Percentiles rank a stretch among this genome's conserved stretches.
These are phyloP conservation scores for Candida broadrunensis DNA, from an alignment of 805 yeast genomes.

Conservation along the genomic window DNA sequence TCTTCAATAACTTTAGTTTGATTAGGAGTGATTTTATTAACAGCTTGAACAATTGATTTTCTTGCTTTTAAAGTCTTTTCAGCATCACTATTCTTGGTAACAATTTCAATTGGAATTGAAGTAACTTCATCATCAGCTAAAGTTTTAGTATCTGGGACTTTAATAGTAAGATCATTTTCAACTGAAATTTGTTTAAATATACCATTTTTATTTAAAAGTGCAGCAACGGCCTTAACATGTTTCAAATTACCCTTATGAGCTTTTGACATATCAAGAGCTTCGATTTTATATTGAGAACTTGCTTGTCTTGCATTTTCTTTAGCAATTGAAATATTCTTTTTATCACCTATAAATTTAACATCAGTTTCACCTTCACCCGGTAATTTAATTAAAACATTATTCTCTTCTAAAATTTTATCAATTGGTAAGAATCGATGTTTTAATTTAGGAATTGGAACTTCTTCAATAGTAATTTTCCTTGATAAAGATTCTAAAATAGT, in stretches of 20 bases:
- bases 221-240: slow-evolving; percentile 76
- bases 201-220: slow-evolving; percentile 57
- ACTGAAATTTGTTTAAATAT: slow-evolving; percentile 41
- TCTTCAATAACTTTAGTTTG: slow-evolving; percentile 58
- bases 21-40: slow-evolving; percentile 70
- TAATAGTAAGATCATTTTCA: slow-evolving; percentile 33
- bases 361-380: slow-evolving; percentile 47
- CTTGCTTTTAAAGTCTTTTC: slow-evolving; percentile 61
- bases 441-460: slow-evolving; percentile 60
- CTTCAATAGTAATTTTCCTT: slow-evolving; percentile 46
- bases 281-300: slow-evolving; percentile 59
- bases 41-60: slow-evolving; percentile 66
- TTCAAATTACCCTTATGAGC: slow-evolving; percentile 79
- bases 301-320: slow-evolving; percentile 56
- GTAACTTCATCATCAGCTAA: slow-evolving; percentile 39
- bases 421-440: slow-evolving; percentile 70
- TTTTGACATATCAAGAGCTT: slow-evolving; percentile 74
- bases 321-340: slow-evolving; percentile 56
- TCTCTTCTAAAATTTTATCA: slow-evolving; percentile 48
- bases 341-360: slow-evolving; percentile 65
- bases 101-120: slow-evolving; percentile 60
- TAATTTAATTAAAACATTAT: slow-evolving; percentile 54
- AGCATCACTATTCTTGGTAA: slow-evolving; percentile 46
- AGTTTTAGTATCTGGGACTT: slow-evolving; percentile 33
- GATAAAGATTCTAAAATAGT: slow-evolving; percentile 43